Conservation (phyloP, 1,284 basidiomycete species). For the Tilletia setariae region DNA sequence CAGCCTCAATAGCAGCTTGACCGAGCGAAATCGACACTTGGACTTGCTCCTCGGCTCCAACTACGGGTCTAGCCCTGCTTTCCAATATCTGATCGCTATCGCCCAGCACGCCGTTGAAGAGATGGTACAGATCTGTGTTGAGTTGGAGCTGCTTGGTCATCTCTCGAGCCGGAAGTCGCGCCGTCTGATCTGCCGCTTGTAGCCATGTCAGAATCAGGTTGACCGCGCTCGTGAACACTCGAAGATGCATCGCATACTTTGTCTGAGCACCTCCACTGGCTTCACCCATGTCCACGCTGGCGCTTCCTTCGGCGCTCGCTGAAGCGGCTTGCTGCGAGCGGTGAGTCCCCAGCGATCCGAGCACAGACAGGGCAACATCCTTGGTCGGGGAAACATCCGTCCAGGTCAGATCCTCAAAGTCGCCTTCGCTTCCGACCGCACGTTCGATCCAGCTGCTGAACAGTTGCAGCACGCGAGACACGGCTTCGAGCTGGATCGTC, state of each 20-base stretch:
- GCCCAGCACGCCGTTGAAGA: not conserved
- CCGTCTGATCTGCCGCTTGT: not conserved
- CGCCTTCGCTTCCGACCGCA: not conserved
- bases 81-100: not conserved
- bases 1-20: no score
- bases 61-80: no score
- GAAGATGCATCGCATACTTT: not conserved
- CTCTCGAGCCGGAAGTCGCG: not conserved
- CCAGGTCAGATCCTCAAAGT: not conserved
- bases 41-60: no score
- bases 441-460: slow-evolving; percentile 10
- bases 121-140: not conserved
- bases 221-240: not conserved
- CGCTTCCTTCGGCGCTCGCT: not conserved
- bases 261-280: not conserved
- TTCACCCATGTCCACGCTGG: not conserved
- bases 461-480: not conserved
- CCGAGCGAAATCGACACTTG: no score
- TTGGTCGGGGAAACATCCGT: not conserved
- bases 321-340: not conserved
- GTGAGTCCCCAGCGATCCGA: not conserved
- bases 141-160: not conserved
- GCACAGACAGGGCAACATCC: not conserved
- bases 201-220: slow-evolving; percentile 1
- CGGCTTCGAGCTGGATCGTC: not conserved